A percentile compares a stretch with the other conserved stretches of the same genome.
phyloP scores from a whole-genome alignment of 202 grass and related monocot genomes.

The Carex arenaria region DNA sequence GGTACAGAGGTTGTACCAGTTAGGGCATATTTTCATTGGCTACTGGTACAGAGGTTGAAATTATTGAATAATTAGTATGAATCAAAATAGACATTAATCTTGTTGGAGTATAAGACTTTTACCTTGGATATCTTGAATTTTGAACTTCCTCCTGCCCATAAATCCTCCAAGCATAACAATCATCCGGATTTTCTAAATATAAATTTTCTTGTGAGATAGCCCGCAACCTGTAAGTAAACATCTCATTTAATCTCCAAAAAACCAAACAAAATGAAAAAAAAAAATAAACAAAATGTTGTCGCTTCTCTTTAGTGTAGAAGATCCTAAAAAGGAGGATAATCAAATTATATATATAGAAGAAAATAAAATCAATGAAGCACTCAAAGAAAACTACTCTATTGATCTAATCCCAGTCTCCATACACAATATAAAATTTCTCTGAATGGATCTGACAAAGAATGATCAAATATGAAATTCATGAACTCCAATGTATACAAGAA shows the following conservation, averaged over 20 bases:
- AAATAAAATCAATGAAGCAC: neutral
- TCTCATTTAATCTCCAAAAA: neutral
- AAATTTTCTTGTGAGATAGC: neutral
- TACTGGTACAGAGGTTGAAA: too few relatives aligned
- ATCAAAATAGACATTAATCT: neutral
- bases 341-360: too few relatives aligned
- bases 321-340: neutral
- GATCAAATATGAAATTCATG: neutral
- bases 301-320: neutral
- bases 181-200: constrained; percentile 8
- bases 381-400: neutral
- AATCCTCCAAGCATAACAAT: constrained; percentile 1
- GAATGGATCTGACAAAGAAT: neutral
- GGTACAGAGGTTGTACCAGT: too few relatives aligned
- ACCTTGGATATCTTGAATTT: constrained; percentile 15
- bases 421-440: neutral
- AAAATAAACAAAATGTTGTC: neutral
- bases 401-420: neutral
- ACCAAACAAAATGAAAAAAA: neutral
- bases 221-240: neutral
- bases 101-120: neutral
- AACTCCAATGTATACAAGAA: too few relatives aligned
- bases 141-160: neutral
- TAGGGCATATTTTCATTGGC: too few relatives aligned
- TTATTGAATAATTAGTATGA: too few relatives aligned